Evolutionary conservation across 1,139 yeast species (phyloP), one percentile per base, ranked within the genome.

Genomic region (Zygosaccharomyces sapae): DNA sequence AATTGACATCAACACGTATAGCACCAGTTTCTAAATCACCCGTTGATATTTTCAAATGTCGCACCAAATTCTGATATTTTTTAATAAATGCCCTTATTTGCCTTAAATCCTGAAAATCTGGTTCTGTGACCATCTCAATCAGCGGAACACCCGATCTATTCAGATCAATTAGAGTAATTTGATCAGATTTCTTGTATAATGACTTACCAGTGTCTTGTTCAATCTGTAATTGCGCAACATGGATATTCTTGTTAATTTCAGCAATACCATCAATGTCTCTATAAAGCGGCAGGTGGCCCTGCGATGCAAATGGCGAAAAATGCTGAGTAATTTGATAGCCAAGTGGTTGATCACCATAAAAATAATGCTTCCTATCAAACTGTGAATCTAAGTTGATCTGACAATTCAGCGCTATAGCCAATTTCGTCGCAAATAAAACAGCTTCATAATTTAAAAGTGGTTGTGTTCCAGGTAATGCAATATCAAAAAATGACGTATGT

Each of bases 321-420:
- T 81, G 86, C 68, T 92, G 99, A 0, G 99, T 92, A 47, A 92
- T 83, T 63, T 92, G 99, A 65, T 89, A 92, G 0, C 99, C 99
- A 45, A 86, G 70, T 0, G 98, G 98, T 66, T 92, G 97, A 65
- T 92, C 99, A 0, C 94, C 94, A 63, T 92, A 92, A 65, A 92
- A 90, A 66, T 92, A 92, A 65, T 92, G 99, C 65, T 92, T 92
- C 53, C 99, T 72, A 63, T 92, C 99, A 65, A 92, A 92, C 1
- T 83, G 71, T 0, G 92, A 84, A 8, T 63, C 56, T 0, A 67
- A 54, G 50, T 80, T 79, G 16, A 92, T 75, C 0, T 73, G 66
- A 53, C 90, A 79, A 40, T 82, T 74, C 44, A 90, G 68, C 0
- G 95, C 88, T 1, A 78, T 69, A 0, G 95, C 90, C 0, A 95